Evolutionary conservation across 2,329 filamentous ascomycete genomes (phyloP).

Genomic region (Penicillium sp.): DNA sequence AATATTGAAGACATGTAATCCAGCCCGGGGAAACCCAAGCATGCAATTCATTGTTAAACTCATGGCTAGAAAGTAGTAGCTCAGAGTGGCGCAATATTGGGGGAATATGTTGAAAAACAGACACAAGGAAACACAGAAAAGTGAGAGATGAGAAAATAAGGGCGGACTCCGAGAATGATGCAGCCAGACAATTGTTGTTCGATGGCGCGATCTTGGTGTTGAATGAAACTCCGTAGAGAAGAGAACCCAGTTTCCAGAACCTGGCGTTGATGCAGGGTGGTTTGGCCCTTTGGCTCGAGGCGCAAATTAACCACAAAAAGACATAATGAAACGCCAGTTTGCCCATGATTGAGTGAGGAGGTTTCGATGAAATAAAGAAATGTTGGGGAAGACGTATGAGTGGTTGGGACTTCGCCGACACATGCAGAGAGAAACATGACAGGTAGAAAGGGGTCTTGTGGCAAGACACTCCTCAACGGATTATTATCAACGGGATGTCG

Average conservation of each 20-base stretch:
- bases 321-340: conserved; percentile 10
- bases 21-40: neutral
- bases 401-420: neutral
- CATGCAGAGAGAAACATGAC: conserved; percentile 4
- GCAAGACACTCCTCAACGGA: neutral
- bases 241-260: conserved; percentile 1
- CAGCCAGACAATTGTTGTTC: conserved; percentile 7
- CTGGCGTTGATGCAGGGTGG: conserved; percentile 5
- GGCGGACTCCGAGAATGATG: conserved; percentile 4
- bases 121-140: neutral
- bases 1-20: neutral
- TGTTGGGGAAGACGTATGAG: neutral
- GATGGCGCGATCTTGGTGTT: conserved; percentile 3
- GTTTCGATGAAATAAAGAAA: neutral
- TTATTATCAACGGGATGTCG: neutral
- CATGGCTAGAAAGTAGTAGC: conserved; percentile 6
- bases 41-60: conserved; percentile 3
- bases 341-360: conserved; percentile 11
- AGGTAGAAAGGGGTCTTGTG: neutral
- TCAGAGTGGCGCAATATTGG: neutral
- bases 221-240: neutral
- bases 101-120: conserved; percentile 10
- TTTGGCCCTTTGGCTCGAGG: neutral
- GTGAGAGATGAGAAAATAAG: neutral
- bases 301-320: conserved; percentile 1